These are phyloP conservation scores for Apiotrichum sp. DNA, from an alignment of 1,284 basidiomycete genomes.

Conservation along the genomic window DNA sequence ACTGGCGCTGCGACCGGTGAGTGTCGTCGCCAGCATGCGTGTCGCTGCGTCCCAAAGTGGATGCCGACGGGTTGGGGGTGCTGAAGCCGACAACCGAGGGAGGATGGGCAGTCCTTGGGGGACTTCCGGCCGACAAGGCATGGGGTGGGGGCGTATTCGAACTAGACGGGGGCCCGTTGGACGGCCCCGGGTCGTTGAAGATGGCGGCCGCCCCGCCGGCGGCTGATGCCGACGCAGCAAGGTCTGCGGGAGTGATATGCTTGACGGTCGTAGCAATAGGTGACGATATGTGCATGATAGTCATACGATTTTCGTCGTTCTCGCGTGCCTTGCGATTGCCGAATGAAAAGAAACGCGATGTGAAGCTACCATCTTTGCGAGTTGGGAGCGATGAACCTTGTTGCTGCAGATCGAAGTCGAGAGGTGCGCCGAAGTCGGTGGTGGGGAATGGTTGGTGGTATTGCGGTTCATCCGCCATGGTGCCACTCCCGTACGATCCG, in stretches of 20 bases:
- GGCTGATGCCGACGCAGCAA: conserved; percentile 1
- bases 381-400: neutral
- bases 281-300: conserved; percentile 11
- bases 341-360: conserved; percentile 11
- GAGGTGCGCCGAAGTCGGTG: neutral
- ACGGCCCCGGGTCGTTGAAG: too few species aligned
- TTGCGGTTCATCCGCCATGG: too few species aligned
- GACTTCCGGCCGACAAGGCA: too few species aligned
- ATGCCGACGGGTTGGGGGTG: neutral
- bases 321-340: neutral
- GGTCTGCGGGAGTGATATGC: conserved; percentile 6
- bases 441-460: neutral
- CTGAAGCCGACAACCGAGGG: neutral
- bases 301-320: conserved; percentile 6
- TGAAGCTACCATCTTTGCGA: neutral
- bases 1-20: neutral
- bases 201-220: neutral
- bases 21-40: neutral
- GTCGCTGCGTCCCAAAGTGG: neutral
- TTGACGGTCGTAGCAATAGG: conserved; percentile 11
- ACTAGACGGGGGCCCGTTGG: too few species aligned
- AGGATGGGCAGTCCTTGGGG: too few species aligned
- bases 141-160: too few species aligned
- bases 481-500: neutral
- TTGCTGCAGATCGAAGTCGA: too few species aligned